Evolutionary conservation across 2,329 filamentous ascomycete species (phyloP), one percentile per base, ranked within the genome.

Genomic region (Colletotrichum sp.): DNA sequence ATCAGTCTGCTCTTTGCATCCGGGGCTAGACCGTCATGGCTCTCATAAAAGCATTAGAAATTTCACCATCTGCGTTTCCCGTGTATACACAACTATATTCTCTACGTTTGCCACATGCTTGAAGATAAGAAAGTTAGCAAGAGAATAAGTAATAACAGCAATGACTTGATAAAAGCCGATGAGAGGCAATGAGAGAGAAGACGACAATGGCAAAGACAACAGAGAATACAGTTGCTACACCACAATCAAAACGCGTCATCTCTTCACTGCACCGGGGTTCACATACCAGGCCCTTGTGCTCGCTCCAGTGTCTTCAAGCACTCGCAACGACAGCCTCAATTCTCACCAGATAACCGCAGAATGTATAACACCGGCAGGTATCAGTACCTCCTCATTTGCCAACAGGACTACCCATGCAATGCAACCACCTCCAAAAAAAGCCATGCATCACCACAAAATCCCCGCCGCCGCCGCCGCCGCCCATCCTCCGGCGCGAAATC

Each of bases 171-270:
- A 2, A 44, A 0, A n/a, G 36, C 36, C 16, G 36, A 44, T 44
- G 0, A 11, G 16, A 39, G 7, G 15, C 15, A 19, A 39, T 19
- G 36, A 2, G 5, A 44, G 36, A 5, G 0, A n/a, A 1, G 16
- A 44, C 5, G 5, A 44, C 8, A n/a, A 44, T 4, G 0, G 0
- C 8, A 8, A 39, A 8, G 4, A 39, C 36, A 9, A 3, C 36
- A 8, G 15, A 3, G 8, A 0, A 36, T 36, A 7, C 3, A 36
- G 34, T 7, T 4, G 0, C 15, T 36, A 39, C 0, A 39, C 15
- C 1, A 3, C 16, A 44, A 44, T 44, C 36, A 3, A 44, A 44
- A 44, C 0, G 36, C 8, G 16, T 44, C 0, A 5, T 44, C 36
- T 44, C 36, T 44, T 3, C 36, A 44, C 16, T 39, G 5, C 36